Conservation (phyloP, 2,329 filamentous ascomycete species). For the Aureobasidium sp. region DNA sequence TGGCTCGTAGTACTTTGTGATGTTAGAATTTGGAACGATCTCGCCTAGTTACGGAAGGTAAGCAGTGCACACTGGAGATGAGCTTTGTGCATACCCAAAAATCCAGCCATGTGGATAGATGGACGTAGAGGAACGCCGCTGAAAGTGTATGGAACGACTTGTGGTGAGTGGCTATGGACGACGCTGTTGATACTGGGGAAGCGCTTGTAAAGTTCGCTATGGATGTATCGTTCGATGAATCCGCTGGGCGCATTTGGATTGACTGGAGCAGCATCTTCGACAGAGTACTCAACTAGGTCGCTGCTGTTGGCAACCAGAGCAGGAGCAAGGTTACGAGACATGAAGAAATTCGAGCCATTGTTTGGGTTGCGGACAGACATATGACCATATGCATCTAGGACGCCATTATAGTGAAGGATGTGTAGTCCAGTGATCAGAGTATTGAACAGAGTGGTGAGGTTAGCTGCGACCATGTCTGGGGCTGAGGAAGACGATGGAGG, state of each 20-base stretch:
- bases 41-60: neutral
- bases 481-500: neutral
- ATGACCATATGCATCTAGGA: slow-evolving; percentile 51
- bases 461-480: slow-evolving; percentile 14
- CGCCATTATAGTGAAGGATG: slow-evolving; percentile 45
- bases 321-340: slow-evolving; percentile 43
- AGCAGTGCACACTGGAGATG: neutral
- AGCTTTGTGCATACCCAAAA: slow-evolving; percentile 29
- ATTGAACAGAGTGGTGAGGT: slow-evolving; percentile 17
- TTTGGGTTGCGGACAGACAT: slow-evolving; percentile 46
- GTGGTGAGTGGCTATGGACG: slow-evolving; percentile 40
- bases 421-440: slow-evolving; percentile 41
- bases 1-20: slow-evolving; percentile 18
- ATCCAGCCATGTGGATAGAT: slow-evolving; percentile 39
- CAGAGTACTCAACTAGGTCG: slow-evolving; percentile 43
- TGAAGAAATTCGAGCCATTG: slow-evolving; percentile 41
- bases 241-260: slow-evolving; percentile 33
- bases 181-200: slow-evolving; percentile 35
- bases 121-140: slow-evolving; percentile 35
- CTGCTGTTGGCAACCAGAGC: slow-evolving; percentile 37
- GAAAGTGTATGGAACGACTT: slow-evolving; percentile 38
- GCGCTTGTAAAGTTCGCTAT: slow-evolving; percentile 41
- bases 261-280: slow-evolving; percentile 37
- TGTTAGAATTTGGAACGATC: slow-evolving; percentile 22
- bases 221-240: slow-evolving; percentile 41